Conservation (phyloP, 208 protist genomes). For the Kentomonas sorsogonicus region DNA sequence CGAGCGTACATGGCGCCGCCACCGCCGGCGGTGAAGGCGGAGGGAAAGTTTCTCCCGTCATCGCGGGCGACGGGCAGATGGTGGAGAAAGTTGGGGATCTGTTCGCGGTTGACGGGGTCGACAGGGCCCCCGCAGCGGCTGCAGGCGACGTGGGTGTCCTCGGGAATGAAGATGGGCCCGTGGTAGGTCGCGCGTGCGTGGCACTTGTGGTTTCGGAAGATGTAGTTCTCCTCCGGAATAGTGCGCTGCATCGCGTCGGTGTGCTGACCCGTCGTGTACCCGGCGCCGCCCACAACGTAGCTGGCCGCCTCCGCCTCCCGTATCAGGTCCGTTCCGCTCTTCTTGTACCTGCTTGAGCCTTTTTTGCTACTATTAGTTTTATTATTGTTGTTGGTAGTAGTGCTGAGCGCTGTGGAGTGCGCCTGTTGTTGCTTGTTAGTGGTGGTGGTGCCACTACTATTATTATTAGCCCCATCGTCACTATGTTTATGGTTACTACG, state of each 20-base stretch:
- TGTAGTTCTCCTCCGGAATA: conserved; percentile 45
- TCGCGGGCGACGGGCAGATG: conserved; percentile 71
- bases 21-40: conserved; percentile 30
- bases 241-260: conserved; percentile 45
- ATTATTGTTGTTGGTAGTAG: not conserved
- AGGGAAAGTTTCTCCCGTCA: too few relatives aligned
- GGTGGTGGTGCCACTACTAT: too few relatives aligned
- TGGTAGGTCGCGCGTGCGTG: conserved; percentile 36
- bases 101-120: conserved; percentile 65
- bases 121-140: conserved; percentile 54
- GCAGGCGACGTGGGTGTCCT: conserved; percentile 68
- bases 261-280: conserved; percentile 20
- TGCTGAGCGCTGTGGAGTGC: too few relatives aligned
- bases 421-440: too few relatives aligned
- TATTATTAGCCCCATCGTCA: too few relatives aligned
- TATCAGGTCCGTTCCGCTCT: not conserved
- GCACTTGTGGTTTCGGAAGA: conserved; percentile 41
- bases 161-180: conserved; percentile 64
- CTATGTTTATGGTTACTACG: too few relatives aligned
- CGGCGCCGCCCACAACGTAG: not conserved
- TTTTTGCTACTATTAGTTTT: not conserved
- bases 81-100: too few relatives aligned
- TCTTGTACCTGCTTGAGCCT: not conserved
- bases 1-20: too few relatives aligned
- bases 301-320: not conserved